These are phyloP conservation scores for Colletotrichum spaethianum DNA, from an alignment of 2,329 filamentous ascomycete genomes.

Conservation along the genomic window DNA sequence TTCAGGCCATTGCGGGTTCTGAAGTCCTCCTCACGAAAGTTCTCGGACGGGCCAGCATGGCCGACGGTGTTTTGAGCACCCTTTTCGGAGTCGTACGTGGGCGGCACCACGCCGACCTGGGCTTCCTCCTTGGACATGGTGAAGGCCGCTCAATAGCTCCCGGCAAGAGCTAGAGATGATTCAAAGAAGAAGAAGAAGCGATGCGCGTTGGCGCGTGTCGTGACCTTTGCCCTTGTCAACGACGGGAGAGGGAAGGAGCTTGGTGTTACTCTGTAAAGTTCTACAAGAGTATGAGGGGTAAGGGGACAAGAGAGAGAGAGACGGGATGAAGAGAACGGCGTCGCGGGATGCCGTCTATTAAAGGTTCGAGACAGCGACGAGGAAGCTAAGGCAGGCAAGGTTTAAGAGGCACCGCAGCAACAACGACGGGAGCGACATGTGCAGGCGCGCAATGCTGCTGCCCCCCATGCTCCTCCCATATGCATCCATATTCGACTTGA, in stretches of 20 bases:
- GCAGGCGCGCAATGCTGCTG: not conserved
- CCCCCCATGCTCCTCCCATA: not conserved
- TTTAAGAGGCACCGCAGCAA: not conserved
- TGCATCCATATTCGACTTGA: not conserved
- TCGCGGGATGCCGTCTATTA: constrained; percentile 37
- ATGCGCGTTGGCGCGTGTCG: constrained; percentile 32
- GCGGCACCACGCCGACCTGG: constrained; percentile 36
- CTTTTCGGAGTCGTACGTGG: constrained; percentile 44
- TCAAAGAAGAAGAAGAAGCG: not conserved
- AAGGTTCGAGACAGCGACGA: constrained; percentile 23
- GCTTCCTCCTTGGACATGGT: constrained; percentile 38
- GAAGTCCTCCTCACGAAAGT: constrained; percentile 50
- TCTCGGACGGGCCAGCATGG: constrained; percentile 34
- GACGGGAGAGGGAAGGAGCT: constrained; percentile 11
- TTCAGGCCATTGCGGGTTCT: constrained; percentile 56
- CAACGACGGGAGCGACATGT: constrained; percentile 11
- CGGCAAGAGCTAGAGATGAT: not conserved
- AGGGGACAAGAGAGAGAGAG: constrained; percentile 4
- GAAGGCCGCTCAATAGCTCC: constrained; percentile 17
- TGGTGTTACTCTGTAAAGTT: constrained; percentile 29
- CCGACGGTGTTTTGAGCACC: constrained; percentile 25
- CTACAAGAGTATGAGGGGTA: constrained; percentile 32
- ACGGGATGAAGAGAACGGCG: not conserved
- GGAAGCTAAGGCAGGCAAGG: not conserved
- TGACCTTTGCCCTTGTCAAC: constrained; percentile 35